Percentiles rank a stretch among this genome's conserved stretches.
Conservation (phyloP, 2,329 filamentous ascomycete genomes). For the Ophiocordyceps camponoti-floridani region DNA sequence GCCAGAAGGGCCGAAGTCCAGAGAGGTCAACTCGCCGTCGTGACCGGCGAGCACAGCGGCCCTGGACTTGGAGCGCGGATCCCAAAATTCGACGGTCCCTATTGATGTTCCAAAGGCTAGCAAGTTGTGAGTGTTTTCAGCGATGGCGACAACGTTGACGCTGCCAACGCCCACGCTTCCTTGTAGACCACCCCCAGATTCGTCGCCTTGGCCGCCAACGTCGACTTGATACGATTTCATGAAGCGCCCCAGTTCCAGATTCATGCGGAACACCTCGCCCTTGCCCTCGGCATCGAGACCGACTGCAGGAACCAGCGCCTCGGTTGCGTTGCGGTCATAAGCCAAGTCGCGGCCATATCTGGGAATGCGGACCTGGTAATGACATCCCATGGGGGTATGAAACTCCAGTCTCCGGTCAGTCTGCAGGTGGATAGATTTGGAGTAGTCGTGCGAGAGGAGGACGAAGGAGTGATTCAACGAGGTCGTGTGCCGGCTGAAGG, state of each 20-base stretch:
- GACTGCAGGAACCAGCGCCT: constrained; percentile 74
- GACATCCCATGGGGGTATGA: constrained; percentile 73
- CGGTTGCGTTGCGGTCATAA: constrained; percentile 67
- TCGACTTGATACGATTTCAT: constrained; percentile 90
- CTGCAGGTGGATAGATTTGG: constrained; percentile 87
- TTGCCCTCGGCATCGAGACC: constrained; percentile 71
- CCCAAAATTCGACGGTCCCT: constrained; percentile 96
- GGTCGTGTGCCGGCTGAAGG: constrained; percentile 80
- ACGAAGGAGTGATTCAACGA: constrained; percentile 83
- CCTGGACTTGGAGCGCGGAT: constrained; percentile 65
- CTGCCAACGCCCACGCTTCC: constrained; percentile 72
- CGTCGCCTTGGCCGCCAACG: constrained; percentile 73
- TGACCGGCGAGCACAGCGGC: constrained; percentile 58
- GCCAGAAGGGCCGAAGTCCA: constrained; percentile 73
- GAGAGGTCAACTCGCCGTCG: constrained; percentile 62
- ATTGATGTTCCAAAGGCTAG: constrained; percentile 85
- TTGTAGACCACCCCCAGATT: constrained; percentile 60
- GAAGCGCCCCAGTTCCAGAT: constrained; percentile 80
- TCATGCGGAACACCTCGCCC: constrained; percentile 85
- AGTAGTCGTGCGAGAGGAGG: constrained; percentile 77
- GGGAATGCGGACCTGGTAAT: constrained; percentile 78
- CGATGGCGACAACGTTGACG: constrained; percentile 75
- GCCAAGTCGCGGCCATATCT: constrained; percentile 80
- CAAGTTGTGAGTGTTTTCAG: constrained; percentile 77
- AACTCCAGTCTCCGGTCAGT: constrained; percentile 84